These are phyloP conservation scores for Kodamaea nitidulidarum DNA, from an alignment of 805 yeast species.

Conservation along the genomic window DNA sequence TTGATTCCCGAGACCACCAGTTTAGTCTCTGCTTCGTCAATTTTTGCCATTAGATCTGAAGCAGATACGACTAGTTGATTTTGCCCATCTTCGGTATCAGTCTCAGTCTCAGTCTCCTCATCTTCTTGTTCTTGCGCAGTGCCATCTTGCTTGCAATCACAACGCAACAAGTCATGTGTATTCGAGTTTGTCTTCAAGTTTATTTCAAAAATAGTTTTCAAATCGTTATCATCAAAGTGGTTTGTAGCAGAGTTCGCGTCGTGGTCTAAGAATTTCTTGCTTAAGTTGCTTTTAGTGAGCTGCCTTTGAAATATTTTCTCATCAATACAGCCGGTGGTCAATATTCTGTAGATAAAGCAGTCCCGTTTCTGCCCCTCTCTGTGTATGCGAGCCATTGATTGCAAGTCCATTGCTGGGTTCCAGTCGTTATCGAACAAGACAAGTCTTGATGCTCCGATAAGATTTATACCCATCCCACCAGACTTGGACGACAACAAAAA, in stretches of 20 bases:
- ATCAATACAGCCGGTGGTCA: constrained; percentile 88
- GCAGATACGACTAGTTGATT: constrained; percentile 51
- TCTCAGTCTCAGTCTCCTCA: constrained; percentile 7
- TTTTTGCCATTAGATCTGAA: constrained; percentile 34
- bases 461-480: constrained; percentile 90
- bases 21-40: constrained; percentile 29
- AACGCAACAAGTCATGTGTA: constrained; percentile 74
- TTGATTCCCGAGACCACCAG: constrained; percentile 40
- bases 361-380: constrained; percentile 86
- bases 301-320: constrained; percentile 94
- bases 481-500: constrained; percentile 84
- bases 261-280: constrained; percentile 59
- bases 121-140: constrained; percentile 8
- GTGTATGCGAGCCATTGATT: constrained; percentile 94
- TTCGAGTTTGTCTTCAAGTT: constrained; percentile 48
- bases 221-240: constrained; percentile 63
- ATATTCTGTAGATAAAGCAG: constrained; percentile 74
- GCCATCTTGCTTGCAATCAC: constrained; percentile 59
- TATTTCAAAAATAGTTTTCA: constrained; percentile 71
- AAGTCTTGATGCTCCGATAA: constrained; percentile 85
- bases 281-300: constrained; percentile 72
- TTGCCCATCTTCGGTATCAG: constrained; percentile 9
- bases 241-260: constrained; percentile 48
- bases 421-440: constrained; percentile 90
- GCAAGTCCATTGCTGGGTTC: constrained; percentile 92